Conservation (phyloP, 805 yeast species). For the Citeromyces matritensis region DNA sequence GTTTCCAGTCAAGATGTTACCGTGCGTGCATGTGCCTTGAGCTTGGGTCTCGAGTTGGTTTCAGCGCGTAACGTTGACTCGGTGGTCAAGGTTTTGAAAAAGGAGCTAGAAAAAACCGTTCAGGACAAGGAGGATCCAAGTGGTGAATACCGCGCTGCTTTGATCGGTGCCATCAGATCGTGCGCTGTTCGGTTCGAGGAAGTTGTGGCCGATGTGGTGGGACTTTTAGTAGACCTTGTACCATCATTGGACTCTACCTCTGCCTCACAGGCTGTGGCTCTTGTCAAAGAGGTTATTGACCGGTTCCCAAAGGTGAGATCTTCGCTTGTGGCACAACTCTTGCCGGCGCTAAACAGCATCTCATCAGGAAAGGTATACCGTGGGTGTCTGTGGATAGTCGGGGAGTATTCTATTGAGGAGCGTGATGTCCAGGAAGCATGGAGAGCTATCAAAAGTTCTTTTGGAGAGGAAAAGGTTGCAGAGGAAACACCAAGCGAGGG, state of each 20-base stretch:
- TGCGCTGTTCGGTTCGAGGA: conserved; percentile 82
- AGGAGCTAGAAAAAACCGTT: conserved; percentile 70
- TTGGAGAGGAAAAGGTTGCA: conserved; percentile 67
- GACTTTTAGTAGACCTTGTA: conserved; percentile 71
- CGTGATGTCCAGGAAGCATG: conserved; percentile 68
- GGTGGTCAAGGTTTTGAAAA: conserved; percentile 81
- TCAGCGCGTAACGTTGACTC: conserved; percentile 87
- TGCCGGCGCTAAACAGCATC: conserved; percentile 45
- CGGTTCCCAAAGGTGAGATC: conserved; percentile 71
- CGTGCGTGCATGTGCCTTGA: conserved; percentile 79
- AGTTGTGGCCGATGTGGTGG: conserved; percentile 85
- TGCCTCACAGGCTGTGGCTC: conserved; percentile 81
- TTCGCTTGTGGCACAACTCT: conserved; percentile 46
- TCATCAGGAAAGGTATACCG: conserved; percentile 86
- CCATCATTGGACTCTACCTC: conserved; percentile 74
- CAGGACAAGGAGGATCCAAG: conserved; percentile 64
- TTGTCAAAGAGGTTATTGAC: conserved; percentile 89
- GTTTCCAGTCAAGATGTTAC: conserved; percentile 82
- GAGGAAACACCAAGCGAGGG: conserved; percentile 17
- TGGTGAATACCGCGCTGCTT: conserved; percentile 74
- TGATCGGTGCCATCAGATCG: conserved; percentile 78
- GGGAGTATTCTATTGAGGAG: conserved; percentile 74
- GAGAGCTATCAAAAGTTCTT: conserved; percentile 66
- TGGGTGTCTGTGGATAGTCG: conserved; percentile 90
- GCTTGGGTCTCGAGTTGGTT: conserved; percentile 67